Base-by-base conservation (phyloP, 108 stramenopile genomes). In the Hondaea fermentalgiana region DNA sequence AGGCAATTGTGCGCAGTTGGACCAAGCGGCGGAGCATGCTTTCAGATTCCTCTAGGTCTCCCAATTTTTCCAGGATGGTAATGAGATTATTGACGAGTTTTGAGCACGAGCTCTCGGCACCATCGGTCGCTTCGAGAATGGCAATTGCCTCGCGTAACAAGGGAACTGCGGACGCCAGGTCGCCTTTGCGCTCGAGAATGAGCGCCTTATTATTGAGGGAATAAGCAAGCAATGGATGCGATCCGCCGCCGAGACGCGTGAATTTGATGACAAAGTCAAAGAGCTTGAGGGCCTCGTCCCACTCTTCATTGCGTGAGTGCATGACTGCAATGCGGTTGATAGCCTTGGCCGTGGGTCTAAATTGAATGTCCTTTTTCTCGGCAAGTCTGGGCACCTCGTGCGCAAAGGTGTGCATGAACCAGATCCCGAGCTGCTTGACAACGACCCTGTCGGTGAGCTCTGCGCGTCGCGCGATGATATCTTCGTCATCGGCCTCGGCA, bases 251-350 rank as follows among this genome's bases (percentile, higher is more conserved):
- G n/a, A 53, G 51, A 23, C 49, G 51, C 25, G 25, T n/a, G 76
- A 83, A 53, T 21, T 35, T 12, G 12, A 83, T 83, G 51, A 83
- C 76, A 17, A 45, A 53, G 49, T 83, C 51, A 23, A 83, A 83
- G 49, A 83, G 76, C n/a, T 25, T 12, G 51, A 83, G 44, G 45
- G 76, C 76, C 4, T 83, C 76, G 3, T 53, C 51, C 45, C 19
- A n/a, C 51, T 83, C 76, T 0, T 4, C 76, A 53, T 83, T 47
- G 49, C 51, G 45, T 6, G 45, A 47, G n/a, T 83, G 76, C 76
- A 83, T 53, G 28, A 83, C 76, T 43, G 76, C 76, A 16, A 83
- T 83, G 76, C 76, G 76, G 23, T 83, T 83, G 51, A 83, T 47
- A 12, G 45, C 76, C 23, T 83, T 83, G 45, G 76, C 76, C 8